Conservation (phyloP, 495 filamentous ascomycete genomes). For the Xylaria scruposa region DNA sequence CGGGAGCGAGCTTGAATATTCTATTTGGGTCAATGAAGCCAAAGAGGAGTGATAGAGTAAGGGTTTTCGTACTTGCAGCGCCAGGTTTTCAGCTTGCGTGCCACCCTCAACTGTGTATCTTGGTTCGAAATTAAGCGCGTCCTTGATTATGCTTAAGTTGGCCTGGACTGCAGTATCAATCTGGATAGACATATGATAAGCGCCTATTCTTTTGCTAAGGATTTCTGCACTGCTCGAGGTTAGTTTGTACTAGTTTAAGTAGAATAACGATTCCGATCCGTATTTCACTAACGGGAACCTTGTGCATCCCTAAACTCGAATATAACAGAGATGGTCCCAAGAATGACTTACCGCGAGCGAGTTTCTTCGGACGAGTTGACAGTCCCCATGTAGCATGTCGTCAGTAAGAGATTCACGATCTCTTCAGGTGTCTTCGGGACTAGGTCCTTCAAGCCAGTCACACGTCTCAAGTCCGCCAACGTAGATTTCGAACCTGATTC, state of each 20-base stretch:
- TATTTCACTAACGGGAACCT: background rate
- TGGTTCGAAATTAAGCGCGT: background rate
- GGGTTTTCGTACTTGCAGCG: background rate
- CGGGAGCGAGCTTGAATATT: constrained; percentile 81
- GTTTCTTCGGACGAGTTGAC: constrained; percentile 18
- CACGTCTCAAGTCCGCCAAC: constrained; percentile 58
- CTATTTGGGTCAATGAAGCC: background rate
- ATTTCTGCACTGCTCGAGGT: background rate
- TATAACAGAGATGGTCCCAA: background rate
- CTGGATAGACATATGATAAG: constrained; percentile 7
- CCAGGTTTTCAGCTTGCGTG: background rate
- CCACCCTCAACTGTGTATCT: background rate
- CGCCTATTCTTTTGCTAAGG: background rate
- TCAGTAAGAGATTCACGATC: background rate
- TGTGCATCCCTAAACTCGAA: background rate
- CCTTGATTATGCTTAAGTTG: background rate
- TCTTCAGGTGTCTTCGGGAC: constrained; percentile 55
- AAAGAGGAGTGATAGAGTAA: background rate
- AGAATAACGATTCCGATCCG: background rate
- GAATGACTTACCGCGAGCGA: background rate
- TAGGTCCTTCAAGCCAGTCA: constrained; percentile 64
- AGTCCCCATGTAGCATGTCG: constrained; percentile 2
- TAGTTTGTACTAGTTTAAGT: background rate
- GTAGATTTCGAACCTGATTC: constrained; percentile 26
- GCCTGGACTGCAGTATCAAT: background rate